Evolutionary conservation across 495 filamentous ascomycete species (phyloP), one percentile per base, ranked within the genome.

Genomic region (Cudoniella acicularis): DNA sequence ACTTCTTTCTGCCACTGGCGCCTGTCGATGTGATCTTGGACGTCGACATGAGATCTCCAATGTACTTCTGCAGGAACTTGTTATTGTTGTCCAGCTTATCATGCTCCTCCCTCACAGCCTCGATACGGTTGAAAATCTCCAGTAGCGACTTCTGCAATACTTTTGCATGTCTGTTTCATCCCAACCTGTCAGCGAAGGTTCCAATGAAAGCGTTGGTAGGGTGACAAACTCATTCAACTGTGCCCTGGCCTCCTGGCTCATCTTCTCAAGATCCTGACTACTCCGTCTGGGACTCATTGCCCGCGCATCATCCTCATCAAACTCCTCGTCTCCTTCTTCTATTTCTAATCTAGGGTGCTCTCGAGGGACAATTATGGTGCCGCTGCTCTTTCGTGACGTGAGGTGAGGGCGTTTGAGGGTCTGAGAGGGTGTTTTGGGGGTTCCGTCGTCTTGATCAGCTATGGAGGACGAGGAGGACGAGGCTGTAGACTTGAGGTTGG

Each of bases 81-180:
- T 98, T 98, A 67, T 96, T 88, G 64, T 79, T 89, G 70, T 98
- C 92, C 25, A 98, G 80, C 72, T 96, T 96, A 72, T 96, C 88
- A 68, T 97, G 91, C 69, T 97, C 92, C 56, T 87, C 85, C 71
- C 90, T 89, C 52, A 98, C 92, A n/a, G 85, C 87, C 65, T 98
- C 94, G 68, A 98, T 93, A 36, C 90, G 85, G 70, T 96, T 89
- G 57, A 96, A 89, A 17, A 98, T 83, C 50, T 87, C 91, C 46
- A 93, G 77, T 25, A 98, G 82, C 50, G 90, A 92, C 49, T 89
- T 87, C 71, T 98, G 94, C 50, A 98, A 80, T 49, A 82, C 82
- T 71, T 88, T 87, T 49, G 94, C 92, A 74, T 96, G 92, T 69
- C 92, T 97, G 61, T 49, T 54, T 67, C 60, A 2, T 46, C 17